Evolutionary conservation across 495 filamentous ascomycete genomes (phyloP).

Genomic region (Hyaloscypha finlandica): DNA sequence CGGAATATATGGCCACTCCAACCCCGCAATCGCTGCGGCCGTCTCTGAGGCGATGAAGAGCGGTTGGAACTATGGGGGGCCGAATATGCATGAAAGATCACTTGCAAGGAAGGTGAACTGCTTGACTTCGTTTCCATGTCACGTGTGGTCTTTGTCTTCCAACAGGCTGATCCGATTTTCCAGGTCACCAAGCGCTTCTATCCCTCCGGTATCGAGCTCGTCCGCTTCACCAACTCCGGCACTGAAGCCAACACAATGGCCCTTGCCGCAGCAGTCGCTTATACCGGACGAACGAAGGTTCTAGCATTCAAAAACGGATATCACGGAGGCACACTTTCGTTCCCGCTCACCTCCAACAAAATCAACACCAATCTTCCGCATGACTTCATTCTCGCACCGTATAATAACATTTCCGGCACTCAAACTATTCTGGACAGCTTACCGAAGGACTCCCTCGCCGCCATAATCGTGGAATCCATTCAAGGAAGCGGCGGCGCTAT

Average conservation of each 20-base stretch:
- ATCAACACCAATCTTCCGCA: conserved; percentile 38
- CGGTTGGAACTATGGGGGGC: conserved; percentile 38
- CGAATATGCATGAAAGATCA: conserved; percentile 35
- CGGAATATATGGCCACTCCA: conserved; percentile 55
- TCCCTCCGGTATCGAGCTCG: conserved; percentile 33
- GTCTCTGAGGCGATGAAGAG: conserved; percentile 34
- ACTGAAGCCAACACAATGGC: conserved; percentile 44
- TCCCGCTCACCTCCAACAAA: conserved; percentile 28
- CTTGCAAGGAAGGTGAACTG: conserved; percentile 33
- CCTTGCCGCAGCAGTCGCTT: conserved; percentile 35
- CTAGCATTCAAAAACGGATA: conserved; percentile 46
- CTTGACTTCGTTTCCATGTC: not conserved
- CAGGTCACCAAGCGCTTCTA: conserved; percentile 25
- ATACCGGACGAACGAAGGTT: conserved; percentile 36
- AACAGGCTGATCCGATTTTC: not conserved
- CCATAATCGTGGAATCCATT: conserved; percentile 61
- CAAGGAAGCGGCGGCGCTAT: conserved; percentile 57
- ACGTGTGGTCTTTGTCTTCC: not conserved
- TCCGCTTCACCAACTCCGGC: conserved; percentile 44
- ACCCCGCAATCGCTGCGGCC: conserved; percentile 42
- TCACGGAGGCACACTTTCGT: conserved; percentile 54
- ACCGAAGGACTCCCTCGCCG: conserved; percentile 44
- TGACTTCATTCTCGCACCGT: conserved; percentile 53
- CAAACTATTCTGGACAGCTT: conserved; percentile 36
- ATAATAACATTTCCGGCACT: conserved; percentile 50